Evolutionary conservation across 345 rosid genomes (phyloP).

Genomic region (Streptanthus diversifolius): DNA sequence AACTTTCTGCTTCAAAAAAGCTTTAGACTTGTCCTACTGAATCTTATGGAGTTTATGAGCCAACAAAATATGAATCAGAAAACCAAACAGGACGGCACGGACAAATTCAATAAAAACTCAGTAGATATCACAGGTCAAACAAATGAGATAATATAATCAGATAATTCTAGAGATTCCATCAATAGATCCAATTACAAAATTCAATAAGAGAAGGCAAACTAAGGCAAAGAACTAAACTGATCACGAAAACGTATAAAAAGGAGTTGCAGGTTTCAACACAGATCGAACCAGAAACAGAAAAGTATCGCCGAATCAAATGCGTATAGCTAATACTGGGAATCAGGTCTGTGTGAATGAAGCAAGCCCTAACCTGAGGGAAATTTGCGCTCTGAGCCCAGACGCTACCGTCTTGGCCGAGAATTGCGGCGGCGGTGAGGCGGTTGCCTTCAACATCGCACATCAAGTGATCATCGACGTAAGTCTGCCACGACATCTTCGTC

Average conservation of each 20-base stretch:
- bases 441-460: constrained; percentile 77
- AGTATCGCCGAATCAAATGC: neutral
- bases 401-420: constrained; percentile 75
- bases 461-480: constrained; percentile 81
- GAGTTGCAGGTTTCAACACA: neutral
- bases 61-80: neutral
- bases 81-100: neutral
- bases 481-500: constrained; percentile 78
- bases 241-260: neutral
- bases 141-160: neutral
- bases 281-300: neutral
- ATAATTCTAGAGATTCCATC: neutral
- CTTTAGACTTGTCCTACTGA: neutral
- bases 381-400: constrained; percentile 81
- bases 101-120: neutral
- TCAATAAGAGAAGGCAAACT: neutral
- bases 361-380: constrained; percentile 54
- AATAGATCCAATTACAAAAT: neutral
- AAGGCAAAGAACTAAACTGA: neutral
- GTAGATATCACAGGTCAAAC: neutral
- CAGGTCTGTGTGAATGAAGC: neutral
- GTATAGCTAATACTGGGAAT: neutral
- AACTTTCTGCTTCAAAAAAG: neutral
- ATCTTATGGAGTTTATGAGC: neutral
- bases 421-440: constrained; percentile 68